A percentile compares a stretch with the other conserved stretches of the same genome.
phyloP scores from a whole-genome alignment of 176 grass and related monocot species.

The Puccinellia tenuiflora region DNA sequence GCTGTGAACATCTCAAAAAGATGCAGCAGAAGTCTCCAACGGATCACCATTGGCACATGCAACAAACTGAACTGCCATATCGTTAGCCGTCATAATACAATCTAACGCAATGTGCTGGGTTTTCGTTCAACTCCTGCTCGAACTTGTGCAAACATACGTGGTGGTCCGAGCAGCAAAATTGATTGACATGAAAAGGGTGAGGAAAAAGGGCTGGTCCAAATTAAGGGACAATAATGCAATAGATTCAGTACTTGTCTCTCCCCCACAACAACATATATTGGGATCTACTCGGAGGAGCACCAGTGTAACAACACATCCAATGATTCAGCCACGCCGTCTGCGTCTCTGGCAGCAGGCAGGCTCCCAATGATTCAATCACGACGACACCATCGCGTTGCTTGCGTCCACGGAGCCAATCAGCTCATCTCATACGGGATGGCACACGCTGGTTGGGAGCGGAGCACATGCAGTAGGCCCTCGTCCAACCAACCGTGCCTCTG shows the following conservation, averaged over 20 bases:
- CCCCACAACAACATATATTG: too few relatives aligned
- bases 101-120: background rate
- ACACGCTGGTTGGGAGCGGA: background rate
- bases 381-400: background rate
- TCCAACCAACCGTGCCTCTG: background rate
- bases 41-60: too few relatives aligned
- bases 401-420: background rate
- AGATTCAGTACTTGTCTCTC: constrained; percentile 1
- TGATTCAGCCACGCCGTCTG: background rate
- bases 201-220: background rate
- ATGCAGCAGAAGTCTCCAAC: too few relatives aligned
- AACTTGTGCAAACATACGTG: background rate
- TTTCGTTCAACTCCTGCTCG: background rate
- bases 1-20: too few relatives aligned
- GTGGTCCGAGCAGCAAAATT: background rate
- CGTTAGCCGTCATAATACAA: background rate
- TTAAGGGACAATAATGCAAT: background rate
- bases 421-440: background rate
- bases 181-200: background rate
- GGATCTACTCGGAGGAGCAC: background rate
- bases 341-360: background rate
- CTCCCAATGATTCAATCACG: constrained; percentile 3
- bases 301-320: background rate
- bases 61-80: background rate
- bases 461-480: background rate